Base-by-base conservation (phyloP, 768 basidiomycete genomes). In the Chiua virens region DNA sequence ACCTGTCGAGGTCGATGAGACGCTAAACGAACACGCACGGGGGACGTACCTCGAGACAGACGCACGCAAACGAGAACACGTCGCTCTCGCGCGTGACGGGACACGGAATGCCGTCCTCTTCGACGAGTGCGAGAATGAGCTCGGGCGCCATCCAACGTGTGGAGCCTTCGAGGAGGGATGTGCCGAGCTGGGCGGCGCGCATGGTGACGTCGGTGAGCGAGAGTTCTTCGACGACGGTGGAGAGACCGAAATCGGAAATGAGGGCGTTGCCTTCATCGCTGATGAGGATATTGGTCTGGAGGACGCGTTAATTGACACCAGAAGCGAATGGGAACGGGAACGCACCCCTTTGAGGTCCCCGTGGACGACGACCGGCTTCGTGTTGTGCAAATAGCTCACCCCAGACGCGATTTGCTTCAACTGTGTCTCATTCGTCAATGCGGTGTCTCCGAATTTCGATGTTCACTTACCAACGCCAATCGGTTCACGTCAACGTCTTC, bases 201-300 rank as follows among this genome's bases (percentile, higher is more conserved):
- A 63, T 27, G 3, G 49, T 37, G 0, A 50, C 49, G 35, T 71
- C 60, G 2, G 61, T 56, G 49, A 70, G 68, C 23, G 73, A 65
- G 42, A 83, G 69, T 18, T 83, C 82, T 53, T 79, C 79, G 41
- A 79, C 71, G 46, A 83, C 79, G 49, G 76, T 79, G 21, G 81
- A 81, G 6, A 84, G 65, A 3, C 83, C 83, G 52, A 85, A 85
- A 60, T 85, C 83, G 1, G 81, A 81, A 40, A 84, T 79, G 51
- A 84, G 69, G 10, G 81, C 77, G 30, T 65, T 59, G 10, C 81
- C 82, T 11, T 73, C 67, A 42, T 76, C 75, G 50, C 79, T 75
- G 32, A 85, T 71, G 25, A 85, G 71, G 45, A 84, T 80, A 52
- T 85, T 84, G 8, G 77, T 75, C 82, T 83, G 49, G 3, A 20